A percentile compares a stretch with the other conserved stretches of the same genome.
Conservation (phyloP, 805 yeast genomes). For the Metschnikowia reukaufii region DNA sequence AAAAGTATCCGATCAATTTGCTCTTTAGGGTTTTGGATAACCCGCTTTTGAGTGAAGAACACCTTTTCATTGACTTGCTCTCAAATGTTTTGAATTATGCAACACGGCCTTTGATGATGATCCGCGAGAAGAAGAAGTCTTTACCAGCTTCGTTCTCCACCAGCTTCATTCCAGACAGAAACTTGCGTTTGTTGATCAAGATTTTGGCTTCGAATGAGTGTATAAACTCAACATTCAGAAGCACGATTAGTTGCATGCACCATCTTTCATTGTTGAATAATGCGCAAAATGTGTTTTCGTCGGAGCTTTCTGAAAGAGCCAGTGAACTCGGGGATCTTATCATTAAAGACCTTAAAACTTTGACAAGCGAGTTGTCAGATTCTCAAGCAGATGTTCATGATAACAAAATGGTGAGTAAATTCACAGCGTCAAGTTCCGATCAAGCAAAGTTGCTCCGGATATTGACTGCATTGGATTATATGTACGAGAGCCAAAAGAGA, state of each 20-base stretch:
- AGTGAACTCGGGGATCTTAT: slow-evolving; percentile 54
- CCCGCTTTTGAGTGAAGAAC: slow-evolving; percentile 66
- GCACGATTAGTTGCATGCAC: slow-evolving; percentile 78
- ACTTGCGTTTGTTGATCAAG: slow-evolving; percentile 61
- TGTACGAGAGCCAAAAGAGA: slow-evolving; percentile 50
- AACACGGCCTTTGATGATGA: slow-evolving; percentile 65
- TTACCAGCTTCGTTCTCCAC: slow-evolving; percentile 45
- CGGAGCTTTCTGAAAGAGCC: slow-evolving; percentile 66
- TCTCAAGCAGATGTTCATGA: slow-evolving; percentile 35
- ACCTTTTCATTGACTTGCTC: slow-evolving; percentile 70
- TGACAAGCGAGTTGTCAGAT: slow-evolving; percentile 45
- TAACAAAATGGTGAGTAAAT: slow-evolving; percentile 57
- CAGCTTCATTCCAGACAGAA: slow-evolving; percentile 53
- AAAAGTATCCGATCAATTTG: slow-evolving; percentile 71
- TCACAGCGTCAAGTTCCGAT: slow-evolving; percentile 77
- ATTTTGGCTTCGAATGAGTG: slow-evolving; percentile 81
- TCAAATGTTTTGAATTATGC: slow-evolving; percentile 75
- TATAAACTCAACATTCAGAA: slow-evolving; percentile 79
- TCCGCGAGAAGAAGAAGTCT: slow-evolving; percentile 26
- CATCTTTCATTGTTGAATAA: slow-evolving; percentile 62
- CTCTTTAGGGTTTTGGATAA: slow-evolving; percentile 63
- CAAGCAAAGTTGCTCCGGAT: slow-evolving; percentile 87
- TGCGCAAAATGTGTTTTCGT: slow-evolving; percentile 64
- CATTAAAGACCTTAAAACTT: slow-evolving; percentile 51
- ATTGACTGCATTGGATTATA: slow-evolving; percentile 82